Base-by-base conservation (phyloP, 1,284 basidiomycete species). In the Pseudomicrostroma phylloplanum region DNA sequence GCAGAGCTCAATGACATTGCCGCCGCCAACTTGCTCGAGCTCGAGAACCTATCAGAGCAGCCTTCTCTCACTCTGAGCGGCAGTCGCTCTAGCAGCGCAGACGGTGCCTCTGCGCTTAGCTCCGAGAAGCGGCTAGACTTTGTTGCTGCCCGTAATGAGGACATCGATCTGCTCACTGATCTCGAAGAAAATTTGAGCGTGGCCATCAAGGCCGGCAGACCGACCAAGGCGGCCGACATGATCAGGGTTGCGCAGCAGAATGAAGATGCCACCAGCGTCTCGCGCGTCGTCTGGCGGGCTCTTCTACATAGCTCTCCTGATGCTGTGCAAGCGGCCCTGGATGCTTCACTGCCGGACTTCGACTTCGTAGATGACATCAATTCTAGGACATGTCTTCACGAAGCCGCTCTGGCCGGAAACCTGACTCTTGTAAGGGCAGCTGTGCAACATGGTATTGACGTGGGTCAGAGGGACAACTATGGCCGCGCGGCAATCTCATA, bases 291-390 rank as follows among this genome's bases (percentile, higher is more conserved):
- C 6, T 79, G 77, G 77, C 63, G 74, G 15, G 76, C 77, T 36
- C 61, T 79, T 6, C 64, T 76, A 53, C 66, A 73, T n/a, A 67
- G 72, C 2, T 66, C 70, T 23, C 60, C 58, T 11, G 60, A 63
- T 1, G 70, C 76, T 11, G 66, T 77, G 25, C 55, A 69, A n/a
- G 66, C 67, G 1, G 73, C 73, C 8, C 65, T 79, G 42, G 51
- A 63, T n/a, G 67, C 71, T 2, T 57, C 61, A 17, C 62, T 79
- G 0, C 70, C 97, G 74, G 90, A 97, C 81, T 97, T 90, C 79
- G 83, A 84, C 57, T 96, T 92, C 76, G 85, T 96, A 49, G 96
- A 98, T 78, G 92, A 96, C 74, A 98, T 99, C 83, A 98, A 96
- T 78, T 91, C 90, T 40, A 86, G 96, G 36, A 93, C 89, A 0